A percentile compares a stretch with the other conserved stretches of the same genome.
Evolutionary conservation across 768 basidiomycete species (phyloP).

Genomic region (Lentinus brumalis): DNA sequence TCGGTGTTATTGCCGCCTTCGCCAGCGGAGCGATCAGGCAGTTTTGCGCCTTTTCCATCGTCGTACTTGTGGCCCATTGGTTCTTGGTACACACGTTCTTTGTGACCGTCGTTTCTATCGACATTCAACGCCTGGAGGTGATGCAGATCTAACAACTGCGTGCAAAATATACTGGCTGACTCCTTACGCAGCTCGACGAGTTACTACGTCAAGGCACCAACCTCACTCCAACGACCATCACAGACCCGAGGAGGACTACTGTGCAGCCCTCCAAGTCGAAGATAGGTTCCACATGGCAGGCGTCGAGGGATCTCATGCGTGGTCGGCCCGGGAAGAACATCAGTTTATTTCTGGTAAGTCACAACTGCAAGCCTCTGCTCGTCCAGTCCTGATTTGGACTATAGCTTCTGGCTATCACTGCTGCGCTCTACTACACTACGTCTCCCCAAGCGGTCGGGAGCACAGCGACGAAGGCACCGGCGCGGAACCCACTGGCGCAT

Average conservation of each 20-base stretch:
- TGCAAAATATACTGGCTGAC: conserved; percentile 13
- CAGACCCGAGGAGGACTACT: conserved; percentile 21
- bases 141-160: conserved; percentile 23
- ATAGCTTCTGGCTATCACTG: conserved; percentile 80
- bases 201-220: conserved; percentile 73
- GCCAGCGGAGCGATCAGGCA: conserved; percentile 83
- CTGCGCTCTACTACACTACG: conserved; percentile 74
- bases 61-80: conserved; percentile 96
- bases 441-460: conserved; percentile 41
- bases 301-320: conserved; percentile 51
- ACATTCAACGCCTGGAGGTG: conserved; percentile 90
- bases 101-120: conserved; percentile 91
- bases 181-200: conserved; percentile 67
- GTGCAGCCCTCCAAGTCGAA: conserved; percentile 36
- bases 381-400: background rate
- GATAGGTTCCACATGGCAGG: conserved; percentile 44
- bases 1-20: conserved; percentile 74
- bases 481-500: conserved; percentile 31
- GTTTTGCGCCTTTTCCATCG: conserved; percentile 91
- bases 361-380: background rate
- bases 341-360: conserved; percentile 72
- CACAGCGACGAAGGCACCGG: conserved; percentile 23
- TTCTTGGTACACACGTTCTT: conserved; percentile 97
- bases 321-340: conserved; percentile 77
- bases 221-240: conserved; percentile 47